Percentiles rank a stretch among this genome's conserved stretches.
These are phyloP conservation scores for Begonia fuchsioides DNA, from an alignment of 306 rosid genomes.

Conservation along the genomic window DNA sequence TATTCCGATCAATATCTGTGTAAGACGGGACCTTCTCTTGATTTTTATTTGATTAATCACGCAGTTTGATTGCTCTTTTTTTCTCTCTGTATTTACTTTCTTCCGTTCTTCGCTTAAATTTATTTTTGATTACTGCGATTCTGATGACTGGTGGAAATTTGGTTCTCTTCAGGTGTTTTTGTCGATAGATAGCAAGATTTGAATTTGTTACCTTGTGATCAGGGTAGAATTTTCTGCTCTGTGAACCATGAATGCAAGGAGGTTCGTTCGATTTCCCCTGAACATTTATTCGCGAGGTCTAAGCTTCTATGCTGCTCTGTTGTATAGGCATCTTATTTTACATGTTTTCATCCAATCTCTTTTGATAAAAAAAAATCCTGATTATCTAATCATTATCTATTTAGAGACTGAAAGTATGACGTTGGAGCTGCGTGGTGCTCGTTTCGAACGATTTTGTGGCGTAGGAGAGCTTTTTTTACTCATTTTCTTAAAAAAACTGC, in stretches of 20 bases:
- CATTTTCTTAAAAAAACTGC: too few species aligned
- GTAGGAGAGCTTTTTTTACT: too few species aligned
- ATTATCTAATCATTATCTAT: too few species aligned
- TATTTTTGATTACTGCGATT: not conserved
- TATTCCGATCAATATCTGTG: not conserved
- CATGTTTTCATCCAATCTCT: too few species aligned
- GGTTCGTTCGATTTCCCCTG: conserved; percentile 18
- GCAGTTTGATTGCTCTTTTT: not conserved
- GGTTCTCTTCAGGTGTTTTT: not conserved
- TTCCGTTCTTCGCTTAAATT: not conserved
- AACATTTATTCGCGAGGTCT: too few species aligned
- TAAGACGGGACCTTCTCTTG: not conserved
- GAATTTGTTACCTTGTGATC: not conserved
- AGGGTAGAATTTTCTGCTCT: conserved; percentile 2
- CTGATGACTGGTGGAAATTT: not conserved
- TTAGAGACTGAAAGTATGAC: too few species aligned
- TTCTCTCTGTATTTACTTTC: not conserved
- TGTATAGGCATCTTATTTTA: too few species aligned
- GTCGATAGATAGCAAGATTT: conserved; percentile 1
- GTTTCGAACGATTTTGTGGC: too few species aligned
- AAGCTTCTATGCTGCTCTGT: not conserved
- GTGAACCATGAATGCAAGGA: conserved; percentile 33
- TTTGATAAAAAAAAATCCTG: too few species aligned
- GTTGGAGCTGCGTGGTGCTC: too few species aligned
- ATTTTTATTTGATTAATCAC: not conserved